Evolutionary conservation across 345 rosid genomes (phyloP).

Genomic region (Pugionium cornutum): DNA sequence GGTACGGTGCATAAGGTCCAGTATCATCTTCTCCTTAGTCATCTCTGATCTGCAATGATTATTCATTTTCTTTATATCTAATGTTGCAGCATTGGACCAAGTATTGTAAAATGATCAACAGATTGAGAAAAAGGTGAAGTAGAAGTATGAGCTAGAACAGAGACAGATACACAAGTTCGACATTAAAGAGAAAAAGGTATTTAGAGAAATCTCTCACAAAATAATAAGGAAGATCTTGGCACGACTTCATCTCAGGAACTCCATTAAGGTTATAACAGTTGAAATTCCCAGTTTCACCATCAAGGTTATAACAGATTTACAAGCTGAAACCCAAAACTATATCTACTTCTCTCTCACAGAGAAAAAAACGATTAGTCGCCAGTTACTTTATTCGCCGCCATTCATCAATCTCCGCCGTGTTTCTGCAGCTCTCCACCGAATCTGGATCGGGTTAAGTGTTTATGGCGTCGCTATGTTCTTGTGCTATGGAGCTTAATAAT

Average conservation of each 20-base stretch:
- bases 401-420: neutral
- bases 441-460: neutral
- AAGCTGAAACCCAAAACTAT: too few relatives aligned
- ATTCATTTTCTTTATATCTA: too few relatives aligned
- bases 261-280: slow-evolving; percentile 35
- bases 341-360: neutral
- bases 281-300: neutral
- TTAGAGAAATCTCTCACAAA: slow-evolving; percentile 55
- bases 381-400: neutral
- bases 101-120: neutral
- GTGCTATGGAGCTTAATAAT: too few relatives aligned
- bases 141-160: slow-evolving; percentile 1
- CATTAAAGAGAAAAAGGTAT: neutral
- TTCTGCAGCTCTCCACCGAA: neutral
- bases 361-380: neutral
- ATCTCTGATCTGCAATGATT: slow-evolving; percentile 59
- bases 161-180: neutral
- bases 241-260: slow-evolving; percentile 73
- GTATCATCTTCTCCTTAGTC: slow-evolving; percentile 78
- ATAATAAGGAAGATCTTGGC: slow-evolving; percentile 85
- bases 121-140: neutral
- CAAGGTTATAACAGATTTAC: neutral
- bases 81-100: neutral
- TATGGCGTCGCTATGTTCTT: too few relatives aligned
- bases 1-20: slow-evolving; percentile 60